Conservation (phyloP, 2,329 filamentous ascomycete species). For the Colletotrichum kahawae region DNA sequence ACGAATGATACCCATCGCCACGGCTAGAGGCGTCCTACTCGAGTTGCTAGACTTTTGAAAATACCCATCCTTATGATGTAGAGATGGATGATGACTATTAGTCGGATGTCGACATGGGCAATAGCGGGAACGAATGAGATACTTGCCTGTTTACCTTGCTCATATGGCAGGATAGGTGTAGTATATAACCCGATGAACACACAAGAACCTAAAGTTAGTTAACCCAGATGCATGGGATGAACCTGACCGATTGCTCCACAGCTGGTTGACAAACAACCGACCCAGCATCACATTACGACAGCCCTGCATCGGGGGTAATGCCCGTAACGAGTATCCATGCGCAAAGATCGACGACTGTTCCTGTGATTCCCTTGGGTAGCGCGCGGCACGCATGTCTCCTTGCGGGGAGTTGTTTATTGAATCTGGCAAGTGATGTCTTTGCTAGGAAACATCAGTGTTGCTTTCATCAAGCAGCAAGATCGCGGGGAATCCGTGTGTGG, state of each 20-base stretch:
- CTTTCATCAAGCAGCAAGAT: too few species aligned
- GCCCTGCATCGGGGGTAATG: not conserved
- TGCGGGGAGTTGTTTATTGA: not conserved
- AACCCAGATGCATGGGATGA: too few species aligned
- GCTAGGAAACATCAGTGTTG: not conserved
- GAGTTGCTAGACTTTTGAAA: not conserved
- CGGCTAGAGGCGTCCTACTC: not conserved
- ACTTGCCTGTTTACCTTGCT: too few species aligned
- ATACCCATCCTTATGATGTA: not conserved
- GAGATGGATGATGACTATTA: not conserved
- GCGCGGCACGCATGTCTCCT: not conserved
- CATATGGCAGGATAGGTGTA: too few species aligned
- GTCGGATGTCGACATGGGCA: not conserved
- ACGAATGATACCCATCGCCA: not conserved
- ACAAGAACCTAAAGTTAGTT: not conserved
- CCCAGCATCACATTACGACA: not conserved
- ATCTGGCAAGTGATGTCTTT: not conserved
- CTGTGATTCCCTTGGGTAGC: not conserved
- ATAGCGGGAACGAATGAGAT: too few species aligned
- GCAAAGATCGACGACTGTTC: not conserved
- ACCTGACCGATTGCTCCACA: not conserved
- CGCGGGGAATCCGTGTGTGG: too few species aligned
- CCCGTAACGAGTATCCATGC: not conserved
- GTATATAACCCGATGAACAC: not conserved
- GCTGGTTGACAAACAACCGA: not conserved